These are phyloP conservation scores for Maudiozyma serrabonitensis DNA, from an alignment of 805 yeast species.

Conservation along the genomic window DNA sequence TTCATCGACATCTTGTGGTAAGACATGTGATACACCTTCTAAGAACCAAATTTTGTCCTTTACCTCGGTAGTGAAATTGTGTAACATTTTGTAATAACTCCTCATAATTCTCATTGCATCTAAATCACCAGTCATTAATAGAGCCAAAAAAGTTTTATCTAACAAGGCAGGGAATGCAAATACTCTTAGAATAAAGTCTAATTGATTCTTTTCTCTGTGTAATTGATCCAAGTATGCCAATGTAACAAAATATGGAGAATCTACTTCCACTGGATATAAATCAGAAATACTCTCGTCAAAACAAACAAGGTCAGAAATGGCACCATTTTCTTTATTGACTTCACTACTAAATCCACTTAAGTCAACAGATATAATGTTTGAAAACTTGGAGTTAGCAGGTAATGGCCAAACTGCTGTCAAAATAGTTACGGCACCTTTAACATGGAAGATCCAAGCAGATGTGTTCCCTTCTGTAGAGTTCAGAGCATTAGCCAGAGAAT, in stretches of 20 bases:
- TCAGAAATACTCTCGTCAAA: conserved; percentile 81
- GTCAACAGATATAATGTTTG: conserved; percentile 72
- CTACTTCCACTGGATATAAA: conserved; percentile 72
- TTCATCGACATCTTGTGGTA: conserved; percentile 87
- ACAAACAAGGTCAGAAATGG: conserved; percentile 55
- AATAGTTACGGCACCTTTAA: conserved; percentile 93
- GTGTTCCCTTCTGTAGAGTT: conserved; percentile 29
- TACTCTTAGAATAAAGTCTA: conserved; percentile 76
- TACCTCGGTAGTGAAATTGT: conserved; percentile 78
- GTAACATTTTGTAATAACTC: conserved; percentile 69
- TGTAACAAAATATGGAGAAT: conserved; percentile 82
- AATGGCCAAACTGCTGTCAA: conserved; percentile 94
- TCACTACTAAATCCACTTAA: conserved; percentile 78
- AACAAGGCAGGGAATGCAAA: conserved; percentile 90
- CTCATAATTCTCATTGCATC: conserved; percentile 88
- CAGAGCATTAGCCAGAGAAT: conserved; percentile 89
- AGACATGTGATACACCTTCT: conserved; percentile 80
- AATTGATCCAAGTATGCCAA: conserved; percentile 77
- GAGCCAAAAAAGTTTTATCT: conserved; percentile 67
- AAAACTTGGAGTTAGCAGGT: conserved; percentile 55
- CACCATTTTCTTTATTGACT: conserved; percentile 29
- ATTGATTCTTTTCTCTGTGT: conserved; percentile 69
- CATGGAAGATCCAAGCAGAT: conserved; percentile 94
- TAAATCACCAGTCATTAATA: conserved; percentile 75
- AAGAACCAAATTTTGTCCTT: conserved; percentile 88